These are phyloP conservation scores for Mycena galericulata DNA, from an alignment of 768 basidiomycete genomes.

Conservation along the genomic window DNA sequence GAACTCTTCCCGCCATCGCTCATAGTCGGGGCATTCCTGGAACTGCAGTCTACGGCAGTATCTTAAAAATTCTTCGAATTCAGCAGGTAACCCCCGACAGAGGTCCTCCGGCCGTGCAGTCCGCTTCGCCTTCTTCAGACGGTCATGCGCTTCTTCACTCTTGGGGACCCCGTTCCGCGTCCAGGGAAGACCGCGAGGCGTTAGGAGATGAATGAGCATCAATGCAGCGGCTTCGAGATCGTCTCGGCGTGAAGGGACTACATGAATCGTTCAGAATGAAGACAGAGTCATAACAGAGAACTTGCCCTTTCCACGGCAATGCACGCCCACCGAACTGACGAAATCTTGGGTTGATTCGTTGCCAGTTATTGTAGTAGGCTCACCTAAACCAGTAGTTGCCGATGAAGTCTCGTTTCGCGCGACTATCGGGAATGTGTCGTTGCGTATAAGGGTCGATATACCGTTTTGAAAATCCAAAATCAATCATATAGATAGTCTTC, in stretches of 20 bases:
- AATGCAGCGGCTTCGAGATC: conserved; percentile 83
- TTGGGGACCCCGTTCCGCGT: conserved; percentile 86
- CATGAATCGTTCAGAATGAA: conserved; percentile 17
- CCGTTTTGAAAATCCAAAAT: conserved; percentile 86
- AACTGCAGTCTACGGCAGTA: conserved; percentile 80
- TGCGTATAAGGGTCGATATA: conserved; percentile 76
- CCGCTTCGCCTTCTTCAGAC: conserved; percentile 74
- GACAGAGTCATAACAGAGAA: conserved; percentile 15
- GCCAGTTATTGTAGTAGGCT: conserved; percentile 14
- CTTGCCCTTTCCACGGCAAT: conserved; percentile 80
- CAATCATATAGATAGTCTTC: conserved; percentile 81
- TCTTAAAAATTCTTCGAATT: conserved; percentile 82
- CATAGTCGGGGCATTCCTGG: conserved; percentile 76
- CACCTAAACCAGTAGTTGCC: conserved; percentile 89
- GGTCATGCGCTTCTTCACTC: conserved; percentile 70
- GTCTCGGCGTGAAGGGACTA: conserved; percentile 84
- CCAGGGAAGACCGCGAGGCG: conserved; percentile 81
- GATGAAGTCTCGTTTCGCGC: conserved; percentile 76
- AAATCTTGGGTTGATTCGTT: background rate
- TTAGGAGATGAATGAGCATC: conserved; percentile 85
- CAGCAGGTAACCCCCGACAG: conserved; percentile 74
- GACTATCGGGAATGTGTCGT: conserved; percentile 80
- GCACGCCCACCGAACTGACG: conserved; percentile 75
- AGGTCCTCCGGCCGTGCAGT: conserved; percentile 72
- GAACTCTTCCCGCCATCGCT: conserved; percentile 74